Evolutionary conservation across 208 protist genomes (phyloP).

Genomic region (Hexamita inflata): DNA sequence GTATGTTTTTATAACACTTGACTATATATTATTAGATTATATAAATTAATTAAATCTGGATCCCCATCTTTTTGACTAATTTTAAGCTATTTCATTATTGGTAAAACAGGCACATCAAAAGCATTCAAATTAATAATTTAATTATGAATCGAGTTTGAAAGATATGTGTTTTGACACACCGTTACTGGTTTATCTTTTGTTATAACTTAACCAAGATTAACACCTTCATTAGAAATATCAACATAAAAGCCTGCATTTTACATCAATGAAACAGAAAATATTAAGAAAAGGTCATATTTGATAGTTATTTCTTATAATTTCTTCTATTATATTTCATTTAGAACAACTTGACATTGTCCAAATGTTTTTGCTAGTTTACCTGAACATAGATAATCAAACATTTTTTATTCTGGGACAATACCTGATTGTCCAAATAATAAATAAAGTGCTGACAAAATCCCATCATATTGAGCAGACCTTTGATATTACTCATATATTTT

Average conservation of each 20-base stretch:
- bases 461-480: neutral
- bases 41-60: neutral
- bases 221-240: neutral
- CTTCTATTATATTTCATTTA: neutral
- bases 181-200: neutral
- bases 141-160: neutral
- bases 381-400: neutral
- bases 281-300: neutral
- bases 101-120: neutral
- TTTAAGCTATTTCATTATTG: neutral
- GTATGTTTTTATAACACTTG: neutral
- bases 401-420: neutral
- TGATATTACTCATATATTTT: neutral
- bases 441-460: neutral
- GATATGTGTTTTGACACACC: neutral
- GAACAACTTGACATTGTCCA: neutral
- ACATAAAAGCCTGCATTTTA: neutral
- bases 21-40: neutral
- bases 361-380: neutral
- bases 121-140: neutral
- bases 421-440: neutral
- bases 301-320: neutral
- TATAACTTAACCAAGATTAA: neutral
- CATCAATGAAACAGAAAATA: neutral
- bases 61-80: neutral